A percentile compares a stretch with the other conserved stretches of the same genome.
Conservation (phyloP, 2,329 filamentous ascomycete species). For the Rhinocladiella similis region DNA sequence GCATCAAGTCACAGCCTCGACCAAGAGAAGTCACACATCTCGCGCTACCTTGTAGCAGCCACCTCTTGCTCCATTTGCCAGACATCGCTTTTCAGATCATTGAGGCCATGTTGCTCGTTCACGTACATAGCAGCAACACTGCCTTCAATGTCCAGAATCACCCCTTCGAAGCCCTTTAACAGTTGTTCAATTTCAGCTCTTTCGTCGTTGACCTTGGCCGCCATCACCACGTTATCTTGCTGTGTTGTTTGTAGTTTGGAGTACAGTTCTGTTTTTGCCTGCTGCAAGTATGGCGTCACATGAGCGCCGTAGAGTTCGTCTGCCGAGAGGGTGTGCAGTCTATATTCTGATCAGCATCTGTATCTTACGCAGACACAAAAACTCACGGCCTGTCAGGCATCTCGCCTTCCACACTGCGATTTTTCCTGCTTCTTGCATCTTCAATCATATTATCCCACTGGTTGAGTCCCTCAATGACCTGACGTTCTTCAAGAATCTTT, state of each 20-base stretch:
- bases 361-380: neutral
- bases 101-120: constrained; percentile 28
- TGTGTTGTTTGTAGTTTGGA: constrained; percentile 52
- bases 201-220: constrained; percentile 54
- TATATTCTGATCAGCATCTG: constrained; percentile 32
- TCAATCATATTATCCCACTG: constrained; percentile 61
- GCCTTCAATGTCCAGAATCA: constrained; percentile 58
- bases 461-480: constrained; percentile 60
- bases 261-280: constrained; percentile 51
- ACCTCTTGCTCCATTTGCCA: constrained; percentile 46
- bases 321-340: constrained; percentile 60
- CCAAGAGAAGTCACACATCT: too few relatives aligned
- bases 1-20: constrained; percentile 5
- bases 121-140: constrained; percentile 44
- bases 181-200: constrained; percentile 58
- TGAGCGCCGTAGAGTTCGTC: constrained; percentile 60
- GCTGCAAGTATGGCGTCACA: constrained; percentile 56
- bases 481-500: constrained; percentile 57
- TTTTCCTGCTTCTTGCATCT: constrained; percentile 57
- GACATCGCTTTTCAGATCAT: constrained; percentile 42
- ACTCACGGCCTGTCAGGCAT: constrained; percentile 22
- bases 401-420: constrained; percentile 33
- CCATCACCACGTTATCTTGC: constrained; percentile 53
- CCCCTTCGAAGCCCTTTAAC: constrained; percentile 55
- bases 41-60: constrained; percentile 29